Conservation (phyloP, 2,329 filamentous ascomycete genomes). For the Xylariaceae sp. region DNA sequence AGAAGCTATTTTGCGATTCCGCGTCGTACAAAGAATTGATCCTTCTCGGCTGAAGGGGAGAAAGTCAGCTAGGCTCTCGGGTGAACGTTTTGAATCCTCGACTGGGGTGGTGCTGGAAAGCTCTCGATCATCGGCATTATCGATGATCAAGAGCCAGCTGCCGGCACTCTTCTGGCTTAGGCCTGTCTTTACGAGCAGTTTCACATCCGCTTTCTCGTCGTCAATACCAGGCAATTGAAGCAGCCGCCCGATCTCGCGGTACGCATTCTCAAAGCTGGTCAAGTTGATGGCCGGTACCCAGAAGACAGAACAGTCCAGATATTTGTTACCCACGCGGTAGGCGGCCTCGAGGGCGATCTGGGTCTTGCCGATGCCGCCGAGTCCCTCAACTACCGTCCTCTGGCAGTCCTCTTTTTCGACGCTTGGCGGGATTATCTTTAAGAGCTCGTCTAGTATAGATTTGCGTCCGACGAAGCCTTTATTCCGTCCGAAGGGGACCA, state of each 20-base stretch:
- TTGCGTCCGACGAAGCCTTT: background rate
- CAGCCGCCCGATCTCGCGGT: background rate
- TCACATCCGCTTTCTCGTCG: background rate
- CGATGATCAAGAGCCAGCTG: background rate
- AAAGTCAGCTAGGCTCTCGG: background rate
- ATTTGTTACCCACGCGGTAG: background rate
- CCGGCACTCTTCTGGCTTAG: background rate
- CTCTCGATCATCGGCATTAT: background rate
- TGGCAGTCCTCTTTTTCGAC: background rate
- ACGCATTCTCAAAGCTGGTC: background rate
- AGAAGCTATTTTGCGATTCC: background rate
- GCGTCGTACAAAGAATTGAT: background rate
- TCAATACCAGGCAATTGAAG: background rate
- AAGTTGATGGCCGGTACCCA: background rate
- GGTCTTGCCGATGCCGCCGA: background rate
- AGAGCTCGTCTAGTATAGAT: background rate
- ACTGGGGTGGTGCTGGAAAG: background rate
- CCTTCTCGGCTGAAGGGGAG: background rate
- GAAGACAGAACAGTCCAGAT: background rate
- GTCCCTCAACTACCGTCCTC: background rate
- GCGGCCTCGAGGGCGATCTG: background rate
- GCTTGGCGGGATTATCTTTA: background rate
- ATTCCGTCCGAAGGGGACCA: background rate
- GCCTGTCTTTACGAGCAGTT: no score
- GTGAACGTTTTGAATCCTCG: no score